Evolutionary conservation across 1,139 yeast genomes (phyloP), one percentile per base, ranked within the genome.

Genomic region (Meyerozyma sp.): DNA sequence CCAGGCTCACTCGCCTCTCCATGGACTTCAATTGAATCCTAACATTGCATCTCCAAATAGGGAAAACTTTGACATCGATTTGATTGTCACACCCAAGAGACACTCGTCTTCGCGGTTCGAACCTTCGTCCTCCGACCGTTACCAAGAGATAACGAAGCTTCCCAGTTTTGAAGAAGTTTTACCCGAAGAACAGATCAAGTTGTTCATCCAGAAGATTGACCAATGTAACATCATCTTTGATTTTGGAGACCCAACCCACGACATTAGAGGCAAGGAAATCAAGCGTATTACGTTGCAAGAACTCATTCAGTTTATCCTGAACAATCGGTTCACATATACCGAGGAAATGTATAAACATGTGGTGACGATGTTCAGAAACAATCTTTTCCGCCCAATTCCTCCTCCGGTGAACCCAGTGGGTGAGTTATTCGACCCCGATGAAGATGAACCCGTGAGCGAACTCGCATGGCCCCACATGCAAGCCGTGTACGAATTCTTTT

Each of bases 401-500:
- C 98, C 99, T 1, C 98, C 98, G 1, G 96, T 91, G 37, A 93
- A 94, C 62, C 98, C 98, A 4, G 79, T 91, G 36, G 98, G 98
- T 32, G 98, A 94, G 49, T 77, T 93, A 26, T 94, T 79, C 63
- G 98, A 94, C 57, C 98, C 99, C 0, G 98, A 93, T 68, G 99
- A 93, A 67, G 98, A 93, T 66, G 99, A 93, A 65, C 98, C 98
- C 1, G 95, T 93, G 36, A 82, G 82, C 57, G 98, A 94, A 61
- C 81, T 93, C 49, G 93, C 98, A 5, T 93, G 99, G 99, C 96
- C 98, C 4, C 99, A 93, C 63, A 93, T 94, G 97, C 95, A 89
- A 65, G 80, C 91, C 37, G 95, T 91, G 37, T 93, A 94, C 67
- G 98, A 93, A 62, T 89, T 93, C 58, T 93, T 93, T 61, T 70